Evolutionary conservation across 164 flowering plant species (phyloP).

Genomic region (Aristolochia fimbriata): DNA sequence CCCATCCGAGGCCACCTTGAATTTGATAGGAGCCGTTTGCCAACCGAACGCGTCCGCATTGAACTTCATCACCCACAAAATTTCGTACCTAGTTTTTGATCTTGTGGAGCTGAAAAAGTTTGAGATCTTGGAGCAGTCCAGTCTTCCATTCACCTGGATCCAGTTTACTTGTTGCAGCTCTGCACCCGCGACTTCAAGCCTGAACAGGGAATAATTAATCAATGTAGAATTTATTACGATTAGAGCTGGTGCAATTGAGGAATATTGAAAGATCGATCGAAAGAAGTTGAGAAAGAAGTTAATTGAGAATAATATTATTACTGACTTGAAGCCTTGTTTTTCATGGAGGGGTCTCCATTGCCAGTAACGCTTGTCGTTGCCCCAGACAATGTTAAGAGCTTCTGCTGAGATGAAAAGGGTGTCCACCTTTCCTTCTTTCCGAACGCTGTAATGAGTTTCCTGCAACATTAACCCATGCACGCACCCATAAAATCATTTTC

Average conservation of each 20-base stretch:
- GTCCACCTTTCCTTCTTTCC: too few relatives aligned
- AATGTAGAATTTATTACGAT: too few relatives aligned
- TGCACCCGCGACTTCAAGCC: slow-evolving; percentile 8
- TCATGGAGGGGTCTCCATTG: slow-evolving; percentile 8
- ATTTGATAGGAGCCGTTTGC: slow-evolving; percentile 15
- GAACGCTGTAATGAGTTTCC: too few relatives aligned
- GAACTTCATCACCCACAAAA: slow-evolving; percentile 18
- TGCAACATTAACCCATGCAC: too few relatives aligned
- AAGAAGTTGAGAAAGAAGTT: not conserved
- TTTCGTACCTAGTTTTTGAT: slow-evolving; percentile 1
- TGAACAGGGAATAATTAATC: too few relatives aligned
- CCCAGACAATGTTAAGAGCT: slow-evolving; percentile 14
- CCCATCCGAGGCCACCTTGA: slow-evolving; percentile 7
- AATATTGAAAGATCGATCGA: not conserved
- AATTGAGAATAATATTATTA: not conserved
- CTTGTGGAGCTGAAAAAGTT: not conserved
- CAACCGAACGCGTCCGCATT: slow-evolving; percentile 27
- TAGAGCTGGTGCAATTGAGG: not conserved
- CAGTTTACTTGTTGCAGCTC: slow-evolving; percentile 24
- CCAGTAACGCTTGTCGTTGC: slow-evolving; percentile 15
- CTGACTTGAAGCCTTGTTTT: not conserved
- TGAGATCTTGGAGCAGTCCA: not conserved
- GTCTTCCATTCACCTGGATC: slow-evolving; percentile 16
- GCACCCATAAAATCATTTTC: too few relatives aligned
- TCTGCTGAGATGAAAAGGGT: not conserved